Evolutionary conservation across 2,329 filamentous ascomycete species (phyloP), one percentile per base, ranked within the genome.

Genomic region (Bertia moriformis): DNA sequence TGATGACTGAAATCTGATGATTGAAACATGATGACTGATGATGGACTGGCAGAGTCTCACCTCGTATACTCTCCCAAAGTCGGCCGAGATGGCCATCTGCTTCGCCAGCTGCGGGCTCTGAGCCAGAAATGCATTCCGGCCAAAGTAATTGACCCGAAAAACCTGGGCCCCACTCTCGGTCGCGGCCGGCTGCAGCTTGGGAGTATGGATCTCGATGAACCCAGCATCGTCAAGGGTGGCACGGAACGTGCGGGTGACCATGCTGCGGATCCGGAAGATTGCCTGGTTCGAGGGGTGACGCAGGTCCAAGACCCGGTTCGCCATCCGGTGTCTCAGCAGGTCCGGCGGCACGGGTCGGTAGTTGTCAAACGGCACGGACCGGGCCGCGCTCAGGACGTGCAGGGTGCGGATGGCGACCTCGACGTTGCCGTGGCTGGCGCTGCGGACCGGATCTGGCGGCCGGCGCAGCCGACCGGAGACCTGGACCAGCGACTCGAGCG

Each of bases 141-240:
- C 83, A 61, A 95, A 95, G 62, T 95, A 95, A 52, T 91, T 83
- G 37, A 93, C 75, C 54, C 84, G 78, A 67, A 95, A 95, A 3
- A 94, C 88, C 45, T 85, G 86, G 13, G 88, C 80, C 37, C 88
- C 88, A 37, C 84, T 93, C 58, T 95, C 88, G 1, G 88, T 93
- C 1, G 88, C 87, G 12, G 83, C 79, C 1, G 85, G 84, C 62
- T 93, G 86, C 35, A 95, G 66, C 60, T 94, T 95, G 2, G 88
- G 88, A 0, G 86, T 93, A 54, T 94, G 86, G 43, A 95, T 94
- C 58, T 95, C 88, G 43, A 93, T 80, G 54, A 95, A 95, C 14
- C 77, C 80, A 44, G 80, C 67, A 2, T 70, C 66, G 47, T 89
- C 82, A 1, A 95, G 70, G 2, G 80, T 76, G 7, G 70, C 60